Evolutionary conservation across 2,329 filamentous ascomycete species (phyloP), one percentile per base, ranked within the genome.

Genomic region (Intubia oerlemansii): DNA sequence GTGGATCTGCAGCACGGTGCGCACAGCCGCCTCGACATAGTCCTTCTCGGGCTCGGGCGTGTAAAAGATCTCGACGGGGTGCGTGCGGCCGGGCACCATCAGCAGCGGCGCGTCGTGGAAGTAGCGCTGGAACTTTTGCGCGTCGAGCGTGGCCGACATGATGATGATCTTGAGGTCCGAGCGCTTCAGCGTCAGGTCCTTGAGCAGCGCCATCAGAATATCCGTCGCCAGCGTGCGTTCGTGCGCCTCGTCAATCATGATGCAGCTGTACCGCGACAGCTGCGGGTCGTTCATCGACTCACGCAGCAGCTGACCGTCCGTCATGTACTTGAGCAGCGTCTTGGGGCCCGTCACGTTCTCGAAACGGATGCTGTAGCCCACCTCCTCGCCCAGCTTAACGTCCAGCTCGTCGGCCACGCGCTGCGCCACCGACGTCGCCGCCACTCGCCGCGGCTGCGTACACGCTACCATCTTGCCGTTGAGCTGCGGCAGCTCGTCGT

Each of bases 261-360:
- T 95, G 44, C 80, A 90, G 59, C 81, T 88, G 56, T 98, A 98
- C 31, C 84, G 77, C 28, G 66, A 74, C 54, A 98, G 68, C 41
- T 90, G 67, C 45, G 84, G 79, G 50, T 98, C 88, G 52, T 93
- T 74, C 73, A 98, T 91, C 32, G 88, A 84, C 54, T 98, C 88
- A 44, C 88, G 64, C 44, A 95, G 62, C 43, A 98, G 70, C 76
- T 98, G 95, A 67, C 90, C 90, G 46, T 98, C 88, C 25, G 90
- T 98, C 88, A 98, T 98, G 60, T 98, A 98, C 59, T 98, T 98
- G 47, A 98, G 67, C 35, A 90, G 68, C 2, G 88, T 98, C 51
- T 79, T 82, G 33, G 71, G 68, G 28, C 77, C 67, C 1, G 88
- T 95, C 56, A 72, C 78, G 50, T 98, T 88, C 53, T 98, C 90